Evolutionary conservation across 2,329 filamentous ascomycete species (phyloP).

Genomic region (Alternaria rosae): DNA sequence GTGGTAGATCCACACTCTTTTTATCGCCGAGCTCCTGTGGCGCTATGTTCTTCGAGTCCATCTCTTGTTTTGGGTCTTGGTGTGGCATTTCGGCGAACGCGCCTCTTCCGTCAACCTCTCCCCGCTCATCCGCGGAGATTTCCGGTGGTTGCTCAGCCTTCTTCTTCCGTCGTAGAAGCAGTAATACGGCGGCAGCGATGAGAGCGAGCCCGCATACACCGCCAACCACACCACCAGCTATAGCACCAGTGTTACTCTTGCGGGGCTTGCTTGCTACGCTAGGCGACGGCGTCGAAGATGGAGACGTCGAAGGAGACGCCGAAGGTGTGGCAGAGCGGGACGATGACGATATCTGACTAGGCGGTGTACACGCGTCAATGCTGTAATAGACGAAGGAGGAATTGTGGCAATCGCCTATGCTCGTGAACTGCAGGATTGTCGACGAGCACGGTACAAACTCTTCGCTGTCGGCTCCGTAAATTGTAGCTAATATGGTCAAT

Average conservation of each 20-base stretch:
- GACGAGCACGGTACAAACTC: conserved; percentile 1
- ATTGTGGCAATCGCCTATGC: conserved; percentile 4
- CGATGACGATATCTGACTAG: not conserved
- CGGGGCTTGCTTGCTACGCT: not conserved
- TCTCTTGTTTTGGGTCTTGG: not conserved
- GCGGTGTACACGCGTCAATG: conserved; percentile 6
- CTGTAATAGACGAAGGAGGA: conserved; percentile 13
- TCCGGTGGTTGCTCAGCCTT: not conserved
- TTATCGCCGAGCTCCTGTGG: not conserved
- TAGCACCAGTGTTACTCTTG: conserved; percentile 1
- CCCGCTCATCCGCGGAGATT: not conserved
- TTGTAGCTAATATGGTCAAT: not conserved
- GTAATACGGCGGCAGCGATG: not conserved
- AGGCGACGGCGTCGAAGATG: not conserved
- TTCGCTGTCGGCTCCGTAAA: conserved; percentile 1
- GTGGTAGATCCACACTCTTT: not conserved
- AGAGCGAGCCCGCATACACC: conserved; percentile 2
- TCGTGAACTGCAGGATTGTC: conserved; percentile 4
- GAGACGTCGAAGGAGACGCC: not conserved
- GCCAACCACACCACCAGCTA: conserved; percentile 6
- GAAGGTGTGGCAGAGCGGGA: not conserved
- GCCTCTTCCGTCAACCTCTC: not conserved
- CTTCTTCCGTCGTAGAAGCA: not conserved
- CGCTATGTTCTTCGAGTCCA: not conserved
- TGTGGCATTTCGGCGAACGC: not conserved